phyloP scores from a whole-genome alignment of 805 yeast species.

The Suhomyces tanzawaensis region DNA sequence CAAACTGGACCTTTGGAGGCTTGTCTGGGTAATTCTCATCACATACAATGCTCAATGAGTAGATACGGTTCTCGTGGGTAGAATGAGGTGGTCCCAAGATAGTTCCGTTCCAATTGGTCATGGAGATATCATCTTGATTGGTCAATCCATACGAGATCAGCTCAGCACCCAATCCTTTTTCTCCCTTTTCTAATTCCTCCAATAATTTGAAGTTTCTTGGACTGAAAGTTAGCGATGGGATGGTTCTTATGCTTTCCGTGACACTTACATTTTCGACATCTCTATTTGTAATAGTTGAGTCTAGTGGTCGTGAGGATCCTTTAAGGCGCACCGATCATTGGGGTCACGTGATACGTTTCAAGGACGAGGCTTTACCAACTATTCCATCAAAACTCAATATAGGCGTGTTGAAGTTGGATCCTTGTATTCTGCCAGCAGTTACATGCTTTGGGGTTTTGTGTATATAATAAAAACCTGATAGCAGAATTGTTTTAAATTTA shows the following conservation, averaged over 20 bases:
- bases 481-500: too few species aligned
- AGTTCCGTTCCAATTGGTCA: conserved; percentile 98
- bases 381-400: too few species aligned
- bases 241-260: neutral
- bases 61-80: conserved; percentile 89
- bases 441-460: too few species aligned
- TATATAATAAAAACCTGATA: too few species aligned
- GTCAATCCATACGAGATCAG: conserved; percentile 93
- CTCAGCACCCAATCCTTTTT: conserved; percentile 95
- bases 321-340: neutral
- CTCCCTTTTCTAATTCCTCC: conserved; percentile 97
- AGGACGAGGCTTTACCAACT: too few species aligned
- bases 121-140: conserved; percentile 84
- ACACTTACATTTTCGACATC: conserved; percentile 50
- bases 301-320: neutral
- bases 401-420: too few species aligned
- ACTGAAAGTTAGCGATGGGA: conserved; percentile 27
- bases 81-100: conserved; percentile 94
- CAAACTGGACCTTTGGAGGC: conserved; percentile 82
- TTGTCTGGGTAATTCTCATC: conserved; percentile 82
- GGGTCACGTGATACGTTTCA: conserved; percentile 1
- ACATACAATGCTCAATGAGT: conserved; percentile 76
- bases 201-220: conserved; percentile 94
- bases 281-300: neutral
- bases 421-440: too few species aligned